These are phyloP conservation scores for Globisporangium solare DNA, from an alignment of 352 stramenopile species.

Conservation along the genomic window DNA sequence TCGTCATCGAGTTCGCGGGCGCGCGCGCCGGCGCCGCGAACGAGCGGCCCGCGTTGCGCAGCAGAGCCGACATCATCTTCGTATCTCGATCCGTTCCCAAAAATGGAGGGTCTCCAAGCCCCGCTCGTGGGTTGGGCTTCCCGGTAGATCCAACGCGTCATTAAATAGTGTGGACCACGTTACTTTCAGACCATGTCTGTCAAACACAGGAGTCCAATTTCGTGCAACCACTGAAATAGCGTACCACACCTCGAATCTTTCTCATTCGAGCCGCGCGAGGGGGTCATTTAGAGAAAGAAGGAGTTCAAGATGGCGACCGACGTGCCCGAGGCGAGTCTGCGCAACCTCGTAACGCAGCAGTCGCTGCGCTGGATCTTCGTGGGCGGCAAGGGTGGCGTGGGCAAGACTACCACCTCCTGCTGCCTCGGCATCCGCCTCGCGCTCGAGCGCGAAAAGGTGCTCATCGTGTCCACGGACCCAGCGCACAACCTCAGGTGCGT, in stretches of 20 bases:
- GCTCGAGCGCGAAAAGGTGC: constrained; percentile 91
- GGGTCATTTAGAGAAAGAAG: neutral
- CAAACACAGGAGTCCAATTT: too few relatives aligned
- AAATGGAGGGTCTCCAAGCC: constrained; percentile 5
- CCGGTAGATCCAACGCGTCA: constrained; percentile 8
- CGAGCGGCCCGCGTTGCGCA: constrained; percentile 21
- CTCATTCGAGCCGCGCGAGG: neutral
- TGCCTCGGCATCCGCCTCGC: constrained; percentile 92
- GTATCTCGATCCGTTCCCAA: neutral
- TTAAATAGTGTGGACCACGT: neutral
- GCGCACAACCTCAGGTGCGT: constrained; percentile 99
- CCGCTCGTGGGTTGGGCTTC: neutral
- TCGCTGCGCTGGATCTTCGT: constrained; percentile 95
- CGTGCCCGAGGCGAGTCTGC: constrained; percentile 85
- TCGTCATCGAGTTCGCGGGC: constrained; percentile 14
- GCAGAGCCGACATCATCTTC: constrained; percentile 32
- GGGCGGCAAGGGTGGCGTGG: constrained; percentile 92
- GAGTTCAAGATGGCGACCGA: constrained; percentile 23
- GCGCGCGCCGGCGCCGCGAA: constrained; percentile 9
- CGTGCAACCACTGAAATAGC: neutral
- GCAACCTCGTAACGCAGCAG: constrained; percentile 88
- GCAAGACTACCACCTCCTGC: constrained; percentile 98
- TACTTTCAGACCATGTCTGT: neutral
- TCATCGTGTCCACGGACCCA: constrained; percentile 99
- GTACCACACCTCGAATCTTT: neutral